Base-by-base conservation (phyloP, 208 protist species). In the Angomonas deanei region DNA sequence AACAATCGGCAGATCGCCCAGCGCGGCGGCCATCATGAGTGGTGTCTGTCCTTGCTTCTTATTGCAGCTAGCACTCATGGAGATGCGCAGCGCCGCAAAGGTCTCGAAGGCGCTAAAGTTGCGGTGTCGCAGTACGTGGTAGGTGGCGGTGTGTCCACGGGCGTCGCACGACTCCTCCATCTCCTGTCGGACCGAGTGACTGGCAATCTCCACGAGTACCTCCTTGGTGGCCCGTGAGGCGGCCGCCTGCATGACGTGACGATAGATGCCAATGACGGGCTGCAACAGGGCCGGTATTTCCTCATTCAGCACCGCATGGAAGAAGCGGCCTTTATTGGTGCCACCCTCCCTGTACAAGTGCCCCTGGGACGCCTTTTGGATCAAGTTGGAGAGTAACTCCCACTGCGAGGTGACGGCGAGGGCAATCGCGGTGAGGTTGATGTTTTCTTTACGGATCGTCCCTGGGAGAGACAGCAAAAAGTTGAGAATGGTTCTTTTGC, bases 231-330 rank as follows among this genome's bases (percentile, higher is more conserved):
- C 88, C 49, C 31, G 66, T 17, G 65, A 64, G 4, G 84, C 81
- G 15, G 62, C 80, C 5, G 66, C 64, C 48, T 94, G 87, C 71
- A 91, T 84, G 24, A 88, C 74, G 68, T 94, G 82, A 26, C 81
- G 78, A 30, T 72, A 60, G 30, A 59, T 39, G 1, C 84, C 82
- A 27, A 94, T 61, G 28, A 80, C 48, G 27, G 61, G 59, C 8
- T 53, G 56, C 56, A 94, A 60, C 10, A 87, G 62, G 1, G 62
- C 70, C 6, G 84, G 84, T 8, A 94, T 56, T 36, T 88, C 84
- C 32, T 74, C 70, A 0, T 74, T 61, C 3, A 72, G 65, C 13
- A 94, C 61, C 24, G 78, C 57, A 13, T 62, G 70, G 53, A 94
- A 86, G 59, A 80, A 88, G 34, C 64, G 69, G 33, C 38, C 38